Evolutionary conservation across 2,329 filamentous ascomycete genomes (phyloP), one percentile per base, ranked within the genome.

Genomic region (Aspergillus costaricaensis): DNA sequence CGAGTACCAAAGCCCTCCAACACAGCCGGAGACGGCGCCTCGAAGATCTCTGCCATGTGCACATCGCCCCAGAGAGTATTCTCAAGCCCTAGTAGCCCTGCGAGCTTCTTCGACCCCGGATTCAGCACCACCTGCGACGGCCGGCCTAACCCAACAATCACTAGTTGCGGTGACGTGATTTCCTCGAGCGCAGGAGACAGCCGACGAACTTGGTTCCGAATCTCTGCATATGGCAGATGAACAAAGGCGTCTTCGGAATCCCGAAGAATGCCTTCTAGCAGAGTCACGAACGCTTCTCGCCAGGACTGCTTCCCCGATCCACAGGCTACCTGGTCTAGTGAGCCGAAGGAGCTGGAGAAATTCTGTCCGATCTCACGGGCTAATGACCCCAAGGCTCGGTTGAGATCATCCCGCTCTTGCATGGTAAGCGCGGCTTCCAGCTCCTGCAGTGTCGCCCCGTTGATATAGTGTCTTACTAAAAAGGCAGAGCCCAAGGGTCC

Each of bases 181-280:
- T 81, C 76, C 25, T 85, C 81, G 6, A 87, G 76, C 0, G 73
- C 72, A 9, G 75, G 68, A 1, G 76, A 75, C 38, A 83, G 74
- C 30, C 77, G 77, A 49, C 67, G 71, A n/a, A 84, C 61, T 56
- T 82, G 78, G 59, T 81, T 76, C 36, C 85, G 79, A 59, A 87
- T 81, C 56, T 80, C 79, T 9, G 81, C 77, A 65, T 86, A 86
- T 0, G 84, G 84, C 6, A 86, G 68, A 59, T 80, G 82, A 65
- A 87, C 79, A 12, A 86, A 80, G 71, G 83, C 82, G 60, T 87
- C 84, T 68, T 87, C 85, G 15, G 80, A 82, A 65, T 87, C 85
- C 15, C 83, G 82, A 23, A 87, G 73, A 8, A 81, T 73, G 10
- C 78, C 74, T 68, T 86, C 84, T 19, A 86, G 73, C 41, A 86